These are phyloP conservation scores for Blastosporella zonata DNA, from an alignment of 1,284 basidiomycete genomes.

Conservation along the genomic window DNA sequence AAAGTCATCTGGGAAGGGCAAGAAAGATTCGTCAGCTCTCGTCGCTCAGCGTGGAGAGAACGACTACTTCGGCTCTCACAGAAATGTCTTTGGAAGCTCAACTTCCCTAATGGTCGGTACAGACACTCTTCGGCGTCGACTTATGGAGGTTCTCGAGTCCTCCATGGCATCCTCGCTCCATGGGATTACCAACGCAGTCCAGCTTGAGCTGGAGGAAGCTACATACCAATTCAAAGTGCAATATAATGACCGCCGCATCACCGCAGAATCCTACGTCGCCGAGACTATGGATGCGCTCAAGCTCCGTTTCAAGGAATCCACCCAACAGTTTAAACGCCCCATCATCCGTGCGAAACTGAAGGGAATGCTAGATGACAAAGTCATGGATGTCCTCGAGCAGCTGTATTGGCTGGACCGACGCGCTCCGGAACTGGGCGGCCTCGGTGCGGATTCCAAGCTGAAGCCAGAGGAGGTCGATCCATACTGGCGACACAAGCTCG, in stretches of 20 bases:
- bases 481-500: conserved; percentile 96
- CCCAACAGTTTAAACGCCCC: conserved; percentile 84
- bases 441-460: conserved; percentile 72
- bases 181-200: conserved; percentile 94
- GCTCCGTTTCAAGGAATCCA: conserved; percentile 85
- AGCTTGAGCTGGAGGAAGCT: conserved; percentile 94
- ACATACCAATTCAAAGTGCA: conserved; percentile 99
- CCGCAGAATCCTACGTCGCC: conserved; percentile 95
- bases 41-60: conserved; percentile 72
- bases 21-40: conserved; percentile 42
- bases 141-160: conserved; percentile 97
- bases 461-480: conserved; percentile 80
- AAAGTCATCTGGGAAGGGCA: conserved; percentile 58
- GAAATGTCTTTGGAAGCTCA: conserved; percentile 70
- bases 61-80: conserved; percentile 76
- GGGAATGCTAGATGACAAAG: conserved; percentile 89
- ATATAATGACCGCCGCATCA: conserved; percentile 95
- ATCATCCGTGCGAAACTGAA: conserved; percentile 88
- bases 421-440: conserved; percentile 68
- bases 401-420: conserved; percentile 96
- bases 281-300: conserved; percentile 96
- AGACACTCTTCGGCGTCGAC: conserved; percentile 79
- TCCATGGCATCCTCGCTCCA: conserved; percentile 96
- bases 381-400: conserved; percentile 96
- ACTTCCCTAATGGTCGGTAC: conserved; percentile 86